Percentiles rank a stretch among this genome's conserved stretches.
Conservation (phyloP, 2,329 filamentous ascomycete genomes). For the Amauroascus niger region DNA sequence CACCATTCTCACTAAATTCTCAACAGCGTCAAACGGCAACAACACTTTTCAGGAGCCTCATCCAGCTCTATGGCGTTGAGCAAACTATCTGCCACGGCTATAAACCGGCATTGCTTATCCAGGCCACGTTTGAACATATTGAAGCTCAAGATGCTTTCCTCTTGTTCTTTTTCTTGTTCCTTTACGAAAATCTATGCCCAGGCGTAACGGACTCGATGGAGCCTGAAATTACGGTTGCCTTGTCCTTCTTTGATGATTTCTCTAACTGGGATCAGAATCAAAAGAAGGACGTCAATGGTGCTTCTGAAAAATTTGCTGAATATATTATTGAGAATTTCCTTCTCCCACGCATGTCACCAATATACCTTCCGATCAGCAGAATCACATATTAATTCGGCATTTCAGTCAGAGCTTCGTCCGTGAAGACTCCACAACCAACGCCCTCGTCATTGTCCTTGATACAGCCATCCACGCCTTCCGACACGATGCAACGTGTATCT, state of each 20-base stretch:
- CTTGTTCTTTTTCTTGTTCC: constrained; percentile 17
- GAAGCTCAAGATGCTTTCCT: constrained; percentile 18
- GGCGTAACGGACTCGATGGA: constrained; percentile 4
- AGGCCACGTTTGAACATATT: constrained; percentile 15
- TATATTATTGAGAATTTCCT: constrained; percentile 20
- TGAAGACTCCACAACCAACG: constrained; percentile 16
- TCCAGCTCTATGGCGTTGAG: constrained; percentile 13
- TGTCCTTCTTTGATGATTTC: constrained; percentile 16
- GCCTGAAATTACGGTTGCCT: constrained; percentile 9
- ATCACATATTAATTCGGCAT: constrained; percentile 6
- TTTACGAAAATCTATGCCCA: constrained; percentile 13
- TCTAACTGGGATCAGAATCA: constrained; percentile 12
- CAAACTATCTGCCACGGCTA: constrained; percentile 12
- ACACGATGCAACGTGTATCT: constrained; percentile 8
- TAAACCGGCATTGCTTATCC: constrained; percentile 17
- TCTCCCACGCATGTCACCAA: constrained; percentile 16
- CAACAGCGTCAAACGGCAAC: constrained; percentile 13
- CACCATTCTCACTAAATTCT: constrained; percentile 6
- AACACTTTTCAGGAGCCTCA: constrained; percentile 10
- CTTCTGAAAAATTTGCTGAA: constrained; percentile 18
- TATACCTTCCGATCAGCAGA: constrained; percentile 2
- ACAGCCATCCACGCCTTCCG: neutral
- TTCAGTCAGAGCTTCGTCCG: constrained; percentile 19
- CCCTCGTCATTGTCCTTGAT: constrained; percentile 12
- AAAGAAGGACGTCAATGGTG: constrained; percentile 8